These are phyloP conservation scores for Bruguiera gymnorhiza DNA, from an alignment of 345 rosid species.

Conservation along the genomic window DNA sequence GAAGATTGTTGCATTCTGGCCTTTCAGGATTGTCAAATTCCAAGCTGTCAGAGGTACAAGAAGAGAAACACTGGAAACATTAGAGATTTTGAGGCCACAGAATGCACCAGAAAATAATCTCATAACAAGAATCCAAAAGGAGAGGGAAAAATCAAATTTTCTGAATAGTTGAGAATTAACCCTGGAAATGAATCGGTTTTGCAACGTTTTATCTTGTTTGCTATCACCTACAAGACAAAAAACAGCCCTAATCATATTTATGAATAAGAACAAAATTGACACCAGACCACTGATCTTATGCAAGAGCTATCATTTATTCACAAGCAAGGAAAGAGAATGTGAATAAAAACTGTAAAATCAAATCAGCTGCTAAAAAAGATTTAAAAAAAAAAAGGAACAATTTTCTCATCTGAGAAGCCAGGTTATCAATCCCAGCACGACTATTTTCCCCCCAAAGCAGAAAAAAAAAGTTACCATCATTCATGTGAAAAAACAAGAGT, in stretches of 20 bases:
- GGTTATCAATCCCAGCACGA: no score
- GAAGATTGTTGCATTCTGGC: constrained; percentile 93
- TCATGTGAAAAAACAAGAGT: neutral
- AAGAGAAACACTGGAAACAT: constrained; percentile 8
- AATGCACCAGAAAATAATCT: neutral
- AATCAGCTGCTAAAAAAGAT: neutral
- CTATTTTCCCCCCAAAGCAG: no score
- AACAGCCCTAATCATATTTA: neutral
- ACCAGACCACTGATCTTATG: neutral
- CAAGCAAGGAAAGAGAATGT: neutral
- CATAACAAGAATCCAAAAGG: neutral
- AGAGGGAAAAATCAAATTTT: neutral
- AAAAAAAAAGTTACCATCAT: no score
- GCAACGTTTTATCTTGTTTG: constrained; percentile 88
- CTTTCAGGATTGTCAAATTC: constrained; percentile 91
- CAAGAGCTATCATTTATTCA: neutral
- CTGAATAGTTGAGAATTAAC: constrained; percentile 33
- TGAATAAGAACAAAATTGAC: neutral
- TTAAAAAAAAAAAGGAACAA: no score
- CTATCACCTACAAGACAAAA: constrained; percentile 51
- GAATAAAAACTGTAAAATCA: neutral
- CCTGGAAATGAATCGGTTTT: constrained; percentile 76
- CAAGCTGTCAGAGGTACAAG: constrained; percentile 42
- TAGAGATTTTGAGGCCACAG: neutral
- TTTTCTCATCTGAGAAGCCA: no score